Evolutionary conservation across 225 moss, liverwort and hornwort species (phyloP).

Genomic region (Pleurozium schreberi): DNA sequence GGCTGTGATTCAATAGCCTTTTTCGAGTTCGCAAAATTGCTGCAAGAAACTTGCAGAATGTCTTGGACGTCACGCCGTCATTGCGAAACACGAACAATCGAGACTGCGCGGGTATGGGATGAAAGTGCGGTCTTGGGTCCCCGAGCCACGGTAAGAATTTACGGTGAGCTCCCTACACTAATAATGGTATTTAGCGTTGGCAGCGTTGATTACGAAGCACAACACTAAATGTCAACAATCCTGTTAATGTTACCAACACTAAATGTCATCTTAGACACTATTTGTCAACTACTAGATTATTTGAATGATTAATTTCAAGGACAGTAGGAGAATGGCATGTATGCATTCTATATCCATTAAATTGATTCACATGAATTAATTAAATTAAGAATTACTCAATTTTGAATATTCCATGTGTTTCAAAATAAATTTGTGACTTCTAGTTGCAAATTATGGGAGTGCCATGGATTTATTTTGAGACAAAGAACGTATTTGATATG

Average conservation of each 20-base stretch:
- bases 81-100: not conserved
- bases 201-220: no score
- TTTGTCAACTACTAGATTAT: no score
- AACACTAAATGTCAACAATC: no score
- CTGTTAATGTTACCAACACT: no score
- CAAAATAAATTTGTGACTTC: no score
- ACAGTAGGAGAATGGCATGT: not conserved
- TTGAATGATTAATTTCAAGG: not conserved
- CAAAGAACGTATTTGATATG: not conserved
- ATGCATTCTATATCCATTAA: not conserved
- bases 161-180: no score
- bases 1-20: not conserved
- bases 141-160: not conserved
- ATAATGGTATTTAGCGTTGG: no score
- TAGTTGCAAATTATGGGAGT: rapidly evolving
- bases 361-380: not conserved
- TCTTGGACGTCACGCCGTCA: not conserved
- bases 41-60: not conserved
- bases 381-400: not conserved
- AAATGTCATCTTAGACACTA: no score
- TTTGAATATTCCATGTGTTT: not conserved
- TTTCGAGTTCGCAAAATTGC: not conserved
- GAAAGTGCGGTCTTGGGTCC: not conserved
- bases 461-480: no score
- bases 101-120: not conserved